phyloP scores from a whole-genome alignment of 257 asterid species.

The Cruciata laevipes region DNA sequence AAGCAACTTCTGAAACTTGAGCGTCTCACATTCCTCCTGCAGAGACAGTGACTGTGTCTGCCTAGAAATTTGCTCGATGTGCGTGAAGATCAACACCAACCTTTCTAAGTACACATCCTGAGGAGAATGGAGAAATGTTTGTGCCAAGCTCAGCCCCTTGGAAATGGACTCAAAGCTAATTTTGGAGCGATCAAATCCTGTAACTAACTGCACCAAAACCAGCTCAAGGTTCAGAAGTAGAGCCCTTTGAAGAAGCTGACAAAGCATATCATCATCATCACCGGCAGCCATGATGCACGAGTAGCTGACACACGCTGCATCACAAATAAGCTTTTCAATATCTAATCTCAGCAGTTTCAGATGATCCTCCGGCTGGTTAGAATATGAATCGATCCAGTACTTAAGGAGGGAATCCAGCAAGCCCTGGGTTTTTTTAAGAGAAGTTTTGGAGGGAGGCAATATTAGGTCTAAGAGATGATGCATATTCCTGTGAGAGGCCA shows the following conservation, averaged over 20 bases:
- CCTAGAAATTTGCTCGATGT: no score
- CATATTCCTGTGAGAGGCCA: no score
- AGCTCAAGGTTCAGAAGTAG: not conserved
- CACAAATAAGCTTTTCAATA: not conserved
- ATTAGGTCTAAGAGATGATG: no score
- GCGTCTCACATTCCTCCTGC: not conserved
- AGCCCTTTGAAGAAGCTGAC: constrained; percentile 1
- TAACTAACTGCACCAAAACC: not conserved
- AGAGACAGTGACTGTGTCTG: no score
- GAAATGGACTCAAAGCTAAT: no score
- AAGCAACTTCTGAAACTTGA: not conserved
- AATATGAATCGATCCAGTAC: not conserved
- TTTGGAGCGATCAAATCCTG: not conserved
- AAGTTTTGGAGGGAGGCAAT: no score
- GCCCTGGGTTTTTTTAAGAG: no score
- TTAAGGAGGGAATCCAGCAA: not conserved
- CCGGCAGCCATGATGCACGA: no score
- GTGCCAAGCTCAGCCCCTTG: no score
- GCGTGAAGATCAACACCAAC: not conserved
- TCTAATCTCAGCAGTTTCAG: not conserved
- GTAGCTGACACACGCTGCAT: not conserved
- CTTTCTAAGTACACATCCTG: not conserved
- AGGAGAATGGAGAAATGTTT: not conserved
- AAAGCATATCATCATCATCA: not conserved
- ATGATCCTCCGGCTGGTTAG: not conserved